Percentiles rank a stretch among this genome's conserved stretches.
phyloP scores from a whole-genome alignment of 768 basidiomycete species.

The Paxillus rubicundulus region DNA sequence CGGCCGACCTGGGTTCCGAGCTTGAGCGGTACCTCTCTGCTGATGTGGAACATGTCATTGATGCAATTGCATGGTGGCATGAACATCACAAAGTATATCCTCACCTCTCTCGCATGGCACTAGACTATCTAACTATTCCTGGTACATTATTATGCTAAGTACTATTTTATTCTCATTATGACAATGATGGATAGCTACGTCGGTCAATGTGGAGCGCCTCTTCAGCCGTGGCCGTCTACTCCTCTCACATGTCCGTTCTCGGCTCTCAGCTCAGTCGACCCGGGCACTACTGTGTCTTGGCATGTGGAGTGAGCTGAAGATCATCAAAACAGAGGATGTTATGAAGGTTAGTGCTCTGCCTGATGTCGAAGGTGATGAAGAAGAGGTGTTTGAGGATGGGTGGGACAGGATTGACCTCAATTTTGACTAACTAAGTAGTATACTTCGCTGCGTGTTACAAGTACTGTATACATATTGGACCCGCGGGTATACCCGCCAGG shows the following conservation, averaged over 20 bases:
- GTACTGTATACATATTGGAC: not conserved
- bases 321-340: conserved; percentile 26
- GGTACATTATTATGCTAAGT: not conserved
- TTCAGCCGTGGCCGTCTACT: conserved; percentile 29
- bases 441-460: not conserved
- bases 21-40: too few relatives aligned
- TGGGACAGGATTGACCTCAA: not conserved
- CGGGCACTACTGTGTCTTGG: conserved; percentile 33
- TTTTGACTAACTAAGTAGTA: not conserved
- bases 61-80: too few relatives aligned
- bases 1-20: too few relatives aligned
- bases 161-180: not conserved
- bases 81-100: too few relatives aligned
- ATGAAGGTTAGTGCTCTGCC: not conserved
- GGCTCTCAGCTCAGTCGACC: conserved; percentile 24
- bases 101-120: not conserved
- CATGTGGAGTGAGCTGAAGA: conserved; percentile 25
- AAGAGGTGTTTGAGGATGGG: not conserved
- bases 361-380: conserved; percentile 3
- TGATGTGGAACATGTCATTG: too few relatives aligned
- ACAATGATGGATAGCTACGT: not conserved
- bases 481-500: not conserved
- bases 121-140: not conserved
- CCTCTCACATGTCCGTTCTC: conserved; percentile 27
- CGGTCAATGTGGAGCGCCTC: not conserved